phyloP scores from a whole-genome alignment of 805 yeast species.

The Torulaspora gathmanii region DNA sequence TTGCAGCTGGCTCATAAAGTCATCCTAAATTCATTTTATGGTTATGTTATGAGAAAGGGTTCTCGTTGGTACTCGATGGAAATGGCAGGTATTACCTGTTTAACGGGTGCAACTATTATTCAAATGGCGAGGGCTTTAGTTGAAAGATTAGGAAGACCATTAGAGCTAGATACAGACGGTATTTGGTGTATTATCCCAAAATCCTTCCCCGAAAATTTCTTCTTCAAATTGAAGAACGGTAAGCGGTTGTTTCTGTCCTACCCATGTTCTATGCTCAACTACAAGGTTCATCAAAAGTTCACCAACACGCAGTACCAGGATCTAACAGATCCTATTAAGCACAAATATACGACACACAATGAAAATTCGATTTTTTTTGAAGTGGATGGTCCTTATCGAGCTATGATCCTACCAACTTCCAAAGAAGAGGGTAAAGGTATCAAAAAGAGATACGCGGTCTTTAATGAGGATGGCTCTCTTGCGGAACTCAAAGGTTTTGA shows the following conservation, averaged over 20 bases:
- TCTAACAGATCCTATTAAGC: slow-evolving; percentile 60
- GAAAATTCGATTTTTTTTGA: slow-evolving; percentile 96
- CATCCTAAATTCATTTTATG: slow-evolving; percentile 92
- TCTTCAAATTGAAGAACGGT: slow-evolving; percentile 68
- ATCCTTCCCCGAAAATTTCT: slow-evolving; percentile 86
- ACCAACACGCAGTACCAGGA: slow-evolving; percentile 95
- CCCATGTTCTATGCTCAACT: slow-evolving; percentile 95
- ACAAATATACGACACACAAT: slow-evolving; percentile 68
- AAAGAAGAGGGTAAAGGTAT: slow-evolving; percentile 96
- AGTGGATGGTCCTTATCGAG: slow-evolving; percentile 97
- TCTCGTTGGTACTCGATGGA: slow-evolving; percentile 99
- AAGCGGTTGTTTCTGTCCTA: slow-evolving; percentile 74
- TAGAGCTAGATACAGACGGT: slow-evolving; percentile 98
- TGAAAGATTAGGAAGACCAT: slow-evolving; percentile 89
- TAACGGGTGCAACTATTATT: slow-evolving; percentile 96
- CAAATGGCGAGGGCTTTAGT: slow-evolving; percentile 93
- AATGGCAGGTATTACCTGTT: slow-evolving; percentile 99
- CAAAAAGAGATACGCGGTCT: slow-evolving; percentile 95
- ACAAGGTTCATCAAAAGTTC: slow-evolving; percentile 81
- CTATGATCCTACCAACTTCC: slow-evolving; percentile 95
- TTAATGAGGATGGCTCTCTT: slow-evolving; percentile 85
- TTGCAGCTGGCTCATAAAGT: slow-evolving; percentile 95
- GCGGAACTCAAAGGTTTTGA: slow-evolving; percentile 98
- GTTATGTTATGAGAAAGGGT: slow-evolving; percentile 98
- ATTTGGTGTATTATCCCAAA: slow-evolving; percentile 97